phyloP scores from a whole-genome alignment of 306 rosid genomes.

The Castanea crenata region DNA sequence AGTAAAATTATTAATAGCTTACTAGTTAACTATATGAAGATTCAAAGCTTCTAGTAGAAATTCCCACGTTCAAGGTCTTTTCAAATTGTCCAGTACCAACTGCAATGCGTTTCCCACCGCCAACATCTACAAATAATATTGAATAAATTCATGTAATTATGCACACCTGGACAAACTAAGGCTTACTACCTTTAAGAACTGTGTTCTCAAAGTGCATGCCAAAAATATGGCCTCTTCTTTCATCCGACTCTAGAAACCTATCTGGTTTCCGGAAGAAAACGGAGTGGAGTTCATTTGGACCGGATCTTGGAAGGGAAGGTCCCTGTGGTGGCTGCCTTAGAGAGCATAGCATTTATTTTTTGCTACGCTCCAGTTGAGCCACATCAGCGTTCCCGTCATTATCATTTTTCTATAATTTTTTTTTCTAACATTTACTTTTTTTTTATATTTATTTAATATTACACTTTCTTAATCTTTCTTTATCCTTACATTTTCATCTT shows the following conservation, averaged over 20 bases:
- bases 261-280: conserved; percentile 76
- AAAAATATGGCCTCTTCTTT: conserved; percentile 49
- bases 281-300: conserved; percentile 71
- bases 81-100: conserved; percentile 68
- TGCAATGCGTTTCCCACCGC: conserved; percentile 74
- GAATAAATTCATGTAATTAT: conserved; percentile 13
- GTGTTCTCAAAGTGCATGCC: conserved; percentile 77
- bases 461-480: too few relatives aligned
- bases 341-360: conserved; percentile 21
- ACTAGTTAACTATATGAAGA: not conserved
- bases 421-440: too few relatives aligned
- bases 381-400: too few relatives aligned
- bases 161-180: conserved; percentile 15
- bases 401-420: too few relatives aligned
- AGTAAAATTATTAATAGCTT: not conserved
- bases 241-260: conserved; percentile 58
- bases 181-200: conserved; percentile 50
- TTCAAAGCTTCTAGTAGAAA: not conserved
- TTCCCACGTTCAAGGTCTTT: conserved; percentile 74
- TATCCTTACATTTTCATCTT: too few relatives aligned
- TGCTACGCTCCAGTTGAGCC: too few relatives aligned
- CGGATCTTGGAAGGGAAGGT: conserved; percentile 38
- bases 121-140: conserved; percentile 49
- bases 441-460: too few relatives aligned
- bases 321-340: conserved; percentile 66